These are phyloP conservation scores for Huntiella decipiens DNA, from an alignment of 2,329 filamentous ascomycete species.

Conservation along the genomic window DNA sequence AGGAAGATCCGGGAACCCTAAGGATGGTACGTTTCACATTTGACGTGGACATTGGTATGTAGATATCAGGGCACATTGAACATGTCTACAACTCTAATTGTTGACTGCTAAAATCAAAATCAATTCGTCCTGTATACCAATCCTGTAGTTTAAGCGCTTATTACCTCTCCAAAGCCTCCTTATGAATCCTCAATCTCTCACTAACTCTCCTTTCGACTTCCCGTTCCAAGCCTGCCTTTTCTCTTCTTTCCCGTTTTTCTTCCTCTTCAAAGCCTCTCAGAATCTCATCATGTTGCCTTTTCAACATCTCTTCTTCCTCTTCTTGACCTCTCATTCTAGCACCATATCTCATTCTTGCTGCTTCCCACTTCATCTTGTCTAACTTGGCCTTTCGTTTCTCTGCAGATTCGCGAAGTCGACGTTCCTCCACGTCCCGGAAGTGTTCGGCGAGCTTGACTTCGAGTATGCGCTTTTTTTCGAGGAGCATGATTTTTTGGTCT, in stretches of 20 bases:
- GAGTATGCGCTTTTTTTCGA: background rate
- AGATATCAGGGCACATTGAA: too few species aligned
- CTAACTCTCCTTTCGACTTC: background rate
- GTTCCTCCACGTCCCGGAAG: background rate
- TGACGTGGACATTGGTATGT: too few species aligned
- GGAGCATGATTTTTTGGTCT: constrained; percentile 18
- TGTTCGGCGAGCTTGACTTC: background rate
- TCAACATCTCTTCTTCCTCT: background rate
- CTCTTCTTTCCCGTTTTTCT: background rate
- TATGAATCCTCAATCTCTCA: background rate
- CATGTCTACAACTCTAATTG: too few species aligned
- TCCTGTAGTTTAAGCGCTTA: too few species aligned
- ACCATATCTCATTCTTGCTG: background rate
- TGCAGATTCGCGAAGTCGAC: background rate
- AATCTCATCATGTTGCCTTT: background rate
- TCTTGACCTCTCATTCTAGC: background rate
- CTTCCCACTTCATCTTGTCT: background rate
- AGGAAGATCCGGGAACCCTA: too few species aligned
- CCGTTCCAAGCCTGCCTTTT: background rate
- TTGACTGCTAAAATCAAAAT: too few species aligned
- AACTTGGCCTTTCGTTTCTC: background rate
- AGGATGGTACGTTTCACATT: too few species aligned
- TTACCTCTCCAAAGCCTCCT: background rate
- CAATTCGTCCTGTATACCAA: too few species aligned
- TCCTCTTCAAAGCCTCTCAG: background rate